Conservation (phyloP, 331 rosid species). For the Erythrophleum ivorense region DNA sequence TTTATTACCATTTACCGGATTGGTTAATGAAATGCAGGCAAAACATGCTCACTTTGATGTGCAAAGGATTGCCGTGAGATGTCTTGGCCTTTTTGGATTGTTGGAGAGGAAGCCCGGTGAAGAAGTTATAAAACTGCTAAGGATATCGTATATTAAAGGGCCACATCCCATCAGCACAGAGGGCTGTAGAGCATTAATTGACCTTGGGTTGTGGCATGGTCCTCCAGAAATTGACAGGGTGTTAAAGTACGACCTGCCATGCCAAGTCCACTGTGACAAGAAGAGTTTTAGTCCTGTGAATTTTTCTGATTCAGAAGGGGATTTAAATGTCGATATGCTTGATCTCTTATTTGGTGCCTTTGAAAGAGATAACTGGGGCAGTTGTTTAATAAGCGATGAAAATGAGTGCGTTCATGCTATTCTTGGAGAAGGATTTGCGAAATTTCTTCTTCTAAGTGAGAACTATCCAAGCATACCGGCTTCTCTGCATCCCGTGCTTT, state of each 20-base stretch:
- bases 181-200: conserved; percentile 82
- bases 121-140: conserved; percentile 76
- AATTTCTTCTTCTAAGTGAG: conserved; percentile 89
- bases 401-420: conserved; percentile 72
- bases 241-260: conserved; percentile 43
- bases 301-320: conserved; percentile 60
- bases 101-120: conserved; percentile 81
- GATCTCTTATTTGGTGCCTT: conserved; percentile 83
- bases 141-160: conserved; percentile 67
- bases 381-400: conserved; percentile 61
- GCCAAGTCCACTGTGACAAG: conserved; percentile 51
- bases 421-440: conserved; percentile 94
- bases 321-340: conserved; percentile 49
- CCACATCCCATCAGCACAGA: conserved; percentile 67
- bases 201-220: conserved; percentile 90
- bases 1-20: conserved; percentile 13
- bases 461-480: conserved; percentile 68
- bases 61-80: conserved; percentile 83
- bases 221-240: conserved; percentile 82
- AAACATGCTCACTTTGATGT: conserved; percentile 88
- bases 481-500: conserved; percentile 71
- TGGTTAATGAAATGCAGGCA: conserved; percentile 65
- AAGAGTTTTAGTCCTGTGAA: conserved; percentile 57
- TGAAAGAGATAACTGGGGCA: conserved; percentile 61
- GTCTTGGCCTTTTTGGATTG: conserved; percentile 93